phyloP scores from a whole-genome alignment of 768 basidiomycete genomes.

The Boletus bicolor region DNA sequence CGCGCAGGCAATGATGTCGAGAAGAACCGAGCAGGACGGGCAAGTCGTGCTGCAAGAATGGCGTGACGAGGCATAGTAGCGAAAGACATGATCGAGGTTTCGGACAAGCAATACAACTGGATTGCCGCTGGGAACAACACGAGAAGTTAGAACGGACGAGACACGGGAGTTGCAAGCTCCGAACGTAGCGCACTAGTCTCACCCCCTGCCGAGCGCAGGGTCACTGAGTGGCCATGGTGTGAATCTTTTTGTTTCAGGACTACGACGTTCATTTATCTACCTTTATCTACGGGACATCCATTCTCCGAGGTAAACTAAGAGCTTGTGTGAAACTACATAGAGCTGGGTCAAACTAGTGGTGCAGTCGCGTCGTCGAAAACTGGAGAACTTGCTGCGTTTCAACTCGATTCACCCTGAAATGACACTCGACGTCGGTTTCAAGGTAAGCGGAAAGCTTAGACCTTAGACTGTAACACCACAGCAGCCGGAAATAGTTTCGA shows the following conservation, averaged over 20 bases:
- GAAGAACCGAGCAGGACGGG: constrained; percentile 16
- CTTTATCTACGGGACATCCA: too few relatives aligned
- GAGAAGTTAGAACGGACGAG: too few relatives aligned
- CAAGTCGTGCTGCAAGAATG: constrained; percentile 3
- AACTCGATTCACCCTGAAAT: neutral
- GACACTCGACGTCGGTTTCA: neutral
- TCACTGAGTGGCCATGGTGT: too few relatives aligned
- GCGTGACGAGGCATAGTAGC: constrained; percentile 1
- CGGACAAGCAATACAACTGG: too few relatives aligned
- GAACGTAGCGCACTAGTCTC: neutral
- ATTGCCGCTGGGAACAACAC: too few relatives aligned
- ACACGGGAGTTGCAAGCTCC: neutral
- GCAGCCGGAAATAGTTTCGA: neutral
- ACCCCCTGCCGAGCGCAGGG: neutral
- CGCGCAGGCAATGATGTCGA: constrained; percentile 31
- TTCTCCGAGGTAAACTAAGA: neutral
- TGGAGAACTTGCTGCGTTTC: neutral
- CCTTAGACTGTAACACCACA: neutral
- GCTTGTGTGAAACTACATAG: neutral
- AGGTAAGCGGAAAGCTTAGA: neutral
- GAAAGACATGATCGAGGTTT: constrained; percentile 18
- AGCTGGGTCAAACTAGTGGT: too few relatives aligned
- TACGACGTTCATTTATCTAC: neutral
- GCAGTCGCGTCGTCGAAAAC: too few relatives aligned
- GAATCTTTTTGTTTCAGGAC: neutral